Conservation (phyloP, 495 filamentous ascomycete species). For the Tuber borchii region DNA sequence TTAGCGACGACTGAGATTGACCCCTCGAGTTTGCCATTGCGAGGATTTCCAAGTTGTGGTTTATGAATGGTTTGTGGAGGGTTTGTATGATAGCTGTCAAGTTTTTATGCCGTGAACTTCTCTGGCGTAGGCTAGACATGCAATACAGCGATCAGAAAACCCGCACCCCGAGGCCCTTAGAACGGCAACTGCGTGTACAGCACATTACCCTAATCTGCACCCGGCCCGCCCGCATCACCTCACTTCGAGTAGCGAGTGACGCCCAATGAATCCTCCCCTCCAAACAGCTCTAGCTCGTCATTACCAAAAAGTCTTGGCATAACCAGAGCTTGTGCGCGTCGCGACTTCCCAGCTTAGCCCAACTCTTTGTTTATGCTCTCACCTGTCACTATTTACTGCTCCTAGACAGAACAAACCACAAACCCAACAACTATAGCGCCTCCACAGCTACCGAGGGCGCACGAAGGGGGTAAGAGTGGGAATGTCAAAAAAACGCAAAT, state of each 20-base stretch:
- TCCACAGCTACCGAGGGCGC: background rate
- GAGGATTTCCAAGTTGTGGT: background rate
- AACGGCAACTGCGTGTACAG: background rate
- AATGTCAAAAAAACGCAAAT: slow-evolving; percentile 20
- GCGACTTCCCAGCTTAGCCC: background rate
- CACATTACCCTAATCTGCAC: background rate
- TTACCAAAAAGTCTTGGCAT: slow-evolving; percentile 11
- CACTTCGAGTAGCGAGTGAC: background rate
- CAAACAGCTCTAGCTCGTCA: background rate
- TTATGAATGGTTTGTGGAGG: background rate
- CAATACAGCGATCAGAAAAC: background rate
- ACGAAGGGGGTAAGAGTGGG: background rate
- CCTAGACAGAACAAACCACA: background rate
- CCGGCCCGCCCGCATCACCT: background rate
- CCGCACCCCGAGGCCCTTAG: background rate
- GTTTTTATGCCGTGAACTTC: background rate
- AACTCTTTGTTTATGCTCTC: slow-evolving; percentile 15
- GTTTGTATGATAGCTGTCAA: background rate
- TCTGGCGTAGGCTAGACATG: background rate
- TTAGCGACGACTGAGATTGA: background rate
- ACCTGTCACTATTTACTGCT: background rate
- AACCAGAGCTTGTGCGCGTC: slow-evolving; percentile 1
- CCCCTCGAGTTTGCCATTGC: background rate
- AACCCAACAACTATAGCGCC: background rate
- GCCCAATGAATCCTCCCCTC: background rate